A percentile compares a stretch with the other conserved stretches of the same genome.
Conservation (phyloP, 1,139 yeast genomes). For the Chernovozyma sophiae-reginae region DNA sequence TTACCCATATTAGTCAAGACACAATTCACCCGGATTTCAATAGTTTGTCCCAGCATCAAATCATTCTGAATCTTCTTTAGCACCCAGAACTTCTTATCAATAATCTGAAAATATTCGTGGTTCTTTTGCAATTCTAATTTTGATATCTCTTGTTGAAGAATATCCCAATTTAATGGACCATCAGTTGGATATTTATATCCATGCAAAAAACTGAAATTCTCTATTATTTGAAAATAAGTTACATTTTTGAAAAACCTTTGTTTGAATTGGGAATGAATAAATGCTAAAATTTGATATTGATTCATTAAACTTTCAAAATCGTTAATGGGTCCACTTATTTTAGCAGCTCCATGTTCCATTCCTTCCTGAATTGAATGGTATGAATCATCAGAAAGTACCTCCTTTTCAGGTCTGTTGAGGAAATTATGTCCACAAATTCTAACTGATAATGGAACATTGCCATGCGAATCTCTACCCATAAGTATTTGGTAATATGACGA, state of each 20-base stretch:
- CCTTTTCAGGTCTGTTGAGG: conserved; percentile 15
- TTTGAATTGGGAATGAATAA: conserved; percentile 16
- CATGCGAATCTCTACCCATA: conserved; percentile 31
- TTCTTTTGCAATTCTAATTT: conserved; percentile 1
- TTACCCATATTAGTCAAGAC: conserved; percentile 22
- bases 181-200: conserved; percentile 32
- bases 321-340: conserved; percentile 18
- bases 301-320: conserved; percentile 28
- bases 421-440: conserved; percentile 30
- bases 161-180: conserved; percentile 21
- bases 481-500: conserved; percentile 32
- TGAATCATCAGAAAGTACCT: conserved; percentile 5
- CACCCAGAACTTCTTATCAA: conserved; percentile 1
- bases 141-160: conserved; percentile 3
- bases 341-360: conserved; percentile 25
- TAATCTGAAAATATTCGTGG: neutral
- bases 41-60: conserved; percentile 1
- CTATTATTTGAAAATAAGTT: conserved; percentile 9
- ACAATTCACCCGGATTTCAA: conserved; percentile 19
- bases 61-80: conserved; percentile 2
- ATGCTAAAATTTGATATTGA: conserved; percentile 36
- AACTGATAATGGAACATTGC: conserved; percentile 34
- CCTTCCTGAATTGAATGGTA: conserved; percentile 21
- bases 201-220: conserved; percentile 25
- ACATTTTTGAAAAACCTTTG: conserved; percentile 7